phyloP scores from a whole-genome alignment of 2,329 filamentous ascomycete genomes.

The Escovopsis sp. region DNA sequence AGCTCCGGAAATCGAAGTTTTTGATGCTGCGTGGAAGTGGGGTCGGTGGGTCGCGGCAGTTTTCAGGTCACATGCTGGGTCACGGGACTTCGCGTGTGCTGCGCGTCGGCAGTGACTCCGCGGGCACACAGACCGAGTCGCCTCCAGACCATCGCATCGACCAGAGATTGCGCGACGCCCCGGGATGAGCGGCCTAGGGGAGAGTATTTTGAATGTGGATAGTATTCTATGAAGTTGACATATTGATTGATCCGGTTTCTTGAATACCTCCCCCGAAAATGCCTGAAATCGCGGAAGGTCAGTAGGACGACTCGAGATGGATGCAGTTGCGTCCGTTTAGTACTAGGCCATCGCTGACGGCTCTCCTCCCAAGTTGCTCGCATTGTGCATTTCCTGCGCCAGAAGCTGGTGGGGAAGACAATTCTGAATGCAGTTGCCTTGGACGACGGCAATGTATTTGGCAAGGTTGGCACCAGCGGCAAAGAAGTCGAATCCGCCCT shows the following conservation, averaged over 20 bases:
- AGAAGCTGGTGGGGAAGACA: conserved; percentile 70
- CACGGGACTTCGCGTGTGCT: conserved; percentile 18
- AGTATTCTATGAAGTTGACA: background rate
- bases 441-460: conserved; percentile 76
- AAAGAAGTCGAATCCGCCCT: conserved; percentile 59
- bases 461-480: conserved; percentile 74
- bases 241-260: background rate
- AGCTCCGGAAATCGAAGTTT: conserved; percentile 2
- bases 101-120: conserved; percentile 8
- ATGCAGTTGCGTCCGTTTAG: background rate
- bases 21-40: conserved; percentile 10
- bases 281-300: conserved; percentile 49
- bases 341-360: background rate
- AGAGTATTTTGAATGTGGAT: background rate
- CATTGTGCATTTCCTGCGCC: conserved; percentile 70
- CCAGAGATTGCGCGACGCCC: background rate
- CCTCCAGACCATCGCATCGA: too few relatives aligned
- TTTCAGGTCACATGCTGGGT: conserved; percentile 11
- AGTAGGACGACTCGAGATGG: conserved; percentile 9
- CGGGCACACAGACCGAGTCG: too few relatives aligned
- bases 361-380: conserved; percentile 48
- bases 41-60: conserved; percentile 7
- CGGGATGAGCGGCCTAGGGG: background rate
- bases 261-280: conserved; percentile 20
- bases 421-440: conserved; percentile 55